Percentiles rank a stretch among this genome's conserved stretches.
phyloP scores from a whole-genome alignment of 1,139 yeast species.

The Scheffersomyces parashehatae region DNA sequence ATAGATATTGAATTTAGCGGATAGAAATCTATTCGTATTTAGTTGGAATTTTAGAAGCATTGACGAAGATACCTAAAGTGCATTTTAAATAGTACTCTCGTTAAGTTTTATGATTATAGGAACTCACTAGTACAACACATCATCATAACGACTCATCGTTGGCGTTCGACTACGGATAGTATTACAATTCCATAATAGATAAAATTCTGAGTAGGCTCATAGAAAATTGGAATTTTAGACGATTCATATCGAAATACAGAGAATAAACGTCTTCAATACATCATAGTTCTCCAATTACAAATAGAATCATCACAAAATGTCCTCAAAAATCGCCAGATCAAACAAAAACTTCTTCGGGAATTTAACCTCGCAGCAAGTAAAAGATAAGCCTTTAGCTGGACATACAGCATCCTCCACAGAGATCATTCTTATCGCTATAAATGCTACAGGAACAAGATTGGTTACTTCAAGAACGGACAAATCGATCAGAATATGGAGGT shows the following conservation, averaged over 20 bases:
- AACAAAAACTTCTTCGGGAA: constrained; percentile 24
- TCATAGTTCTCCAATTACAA: background rate
- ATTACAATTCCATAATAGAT: too few relatives aligned
- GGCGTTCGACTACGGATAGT: too few relatives aligned
- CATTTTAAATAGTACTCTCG: too few relatives aligned
- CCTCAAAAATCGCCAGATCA: background rate
- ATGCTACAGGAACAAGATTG: constrained; percentile 43
- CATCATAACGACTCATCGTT: too few relatives aligned
- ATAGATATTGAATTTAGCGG: too few relatives aligned
- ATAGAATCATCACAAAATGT: background rate
- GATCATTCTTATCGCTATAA: constrained; percentile 32
- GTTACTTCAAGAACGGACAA: constrained; percentile 50
- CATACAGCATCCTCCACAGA: constrained; percentile 27
- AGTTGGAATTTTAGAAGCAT: too few relatives aligned
- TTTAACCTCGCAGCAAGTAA: constrained; percentile 20
- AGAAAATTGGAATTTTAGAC: too few relatives aligned
- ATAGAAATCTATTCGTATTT: too few relatives aligned
- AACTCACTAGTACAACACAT: too few relatives aligned
- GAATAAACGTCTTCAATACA: background rate
- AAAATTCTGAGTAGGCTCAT: too few relatives aligned
- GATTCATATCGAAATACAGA: background rate
- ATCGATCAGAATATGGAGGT: constrained; percentile 46
- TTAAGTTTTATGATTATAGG: too few relatives aligned
- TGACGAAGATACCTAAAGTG: too few relatives aligned
- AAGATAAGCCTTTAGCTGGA: constrained; percentile 32